Evolutionary conservation across 805 yeast genomes (phyloP).

Genomic region (Clavispora fructus): DNA sequence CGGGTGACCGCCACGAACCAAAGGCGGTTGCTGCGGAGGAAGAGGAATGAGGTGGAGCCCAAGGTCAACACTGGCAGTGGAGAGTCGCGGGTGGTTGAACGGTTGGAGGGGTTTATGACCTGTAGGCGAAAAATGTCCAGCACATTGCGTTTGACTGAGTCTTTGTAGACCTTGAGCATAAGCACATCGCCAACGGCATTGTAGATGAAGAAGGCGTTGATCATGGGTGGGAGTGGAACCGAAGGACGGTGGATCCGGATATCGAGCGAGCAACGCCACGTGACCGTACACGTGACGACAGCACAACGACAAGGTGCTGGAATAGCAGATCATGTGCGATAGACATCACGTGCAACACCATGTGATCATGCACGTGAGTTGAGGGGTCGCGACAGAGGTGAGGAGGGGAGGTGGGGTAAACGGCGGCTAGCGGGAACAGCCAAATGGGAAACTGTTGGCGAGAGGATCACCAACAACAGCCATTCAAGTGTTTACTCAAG

Average conservation of each 20-base stretch:
- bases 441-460: too few relatives aligned
- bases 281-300: too few relatives aligned
- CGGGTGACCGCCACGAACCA: slow-evolving; percentile 90
- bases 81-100: slow-evolving; percentile 18
- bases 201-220: slow-evolving; percentile 75
- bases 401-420: too few relatives aligned
- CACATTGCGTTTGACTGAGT: slow-evolving; percentile 71
- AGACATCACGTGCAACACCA: too few relatives aligned
- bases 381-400: too few relatives aligned
- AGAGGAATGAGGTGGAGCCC: slow-evolving; percentile 89
- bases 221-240: slow-evolving; percentile 43
- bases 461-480: too few relatives aligned
- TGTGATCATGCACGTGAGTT: too few relatives aligned
- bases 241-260: not conserved
- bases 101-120: slow-evolving; percentile 58
- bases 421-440: too few relatives aligned
- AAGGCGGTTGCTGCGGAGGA: slow-evolving; percentile 54
- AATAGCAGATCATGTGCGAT: too few relatives aligned
- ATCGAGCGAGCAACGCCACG: not conserved
- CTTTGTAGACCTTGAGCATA: slow-evolving; percentile 66
- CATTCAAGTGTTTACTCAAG: too few relatives aligned
- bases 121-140: slow-evolving; percentile 90
- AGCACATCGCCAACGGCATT: slow-evolving; percentile 80
- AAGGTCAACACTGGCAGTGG: slow-evolving; percentile 58
- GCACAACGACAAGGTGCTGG: too few relatives aligned